These are phyloP conservation scores for Diaporthe aspalathi DNA, from an alignment of 2,329 filamentous ascomycete genomes.

Conservation along the genomic window DNA sequence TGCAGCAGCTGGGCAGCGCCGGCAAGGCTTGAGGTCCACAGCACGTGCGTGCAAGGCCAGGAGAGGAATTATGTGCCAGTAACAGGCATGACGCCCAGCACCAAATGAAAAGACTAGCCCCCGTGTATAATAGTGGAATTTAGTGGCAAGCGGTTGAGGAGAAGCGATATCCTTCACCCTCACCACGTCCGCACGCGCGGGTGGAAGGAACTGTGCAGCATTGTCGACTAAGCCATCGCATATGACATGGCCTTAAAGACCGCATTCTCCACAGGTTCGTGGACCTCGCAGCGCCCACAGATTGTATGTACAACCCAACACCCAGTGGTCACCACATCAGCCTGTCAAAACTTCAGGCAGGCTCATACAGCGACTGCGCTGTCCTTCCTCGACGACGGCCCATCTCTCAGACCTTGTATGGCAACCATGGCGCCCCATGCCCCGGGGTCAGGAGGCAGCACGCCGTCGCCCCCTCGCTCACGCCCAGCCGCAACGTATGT, in stretches of 20 bases:
- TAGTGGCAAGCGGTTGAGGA: neutral
- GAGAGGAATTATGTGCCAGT: neutral
- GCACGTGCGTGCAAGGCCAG: conserved; percentile 21
- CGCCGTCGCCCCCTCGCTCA: conserved; percentile 44
- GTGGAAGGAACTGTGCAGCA: neutral
- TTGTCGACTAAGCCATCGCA: neutral
- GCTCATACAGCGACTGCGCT: conserved; percentile 10
- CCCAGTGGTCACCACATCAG: neutral
- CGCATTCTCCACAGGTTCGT: neutral
- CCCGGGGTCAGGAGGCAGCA: conserved; percentile 73
- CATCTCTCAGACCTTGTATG: conserved; percentile 52
- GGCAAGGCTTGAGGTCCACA: conserved; percentile 52
- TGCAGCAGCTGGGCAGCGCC: conserved; percentile 57
- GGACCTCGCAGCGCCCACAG: neutral
- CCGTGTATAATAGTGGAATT: neutral
- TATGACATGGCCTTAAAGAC: neutral
- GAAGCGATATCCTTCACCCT: neutral
- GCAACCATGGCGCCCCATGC: conserved; percentile 75
- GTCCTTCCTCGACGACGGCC: conserved; percentile 19
- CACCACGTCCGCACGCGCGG: neutral
- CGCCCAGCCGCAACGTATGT: conserved; percentile 72
- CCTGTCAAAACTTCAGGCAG: neutral
- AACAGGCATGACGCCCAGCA: too few relatives aligned
- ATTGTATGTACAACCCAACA: neutral
- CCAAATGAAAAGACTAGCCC: neutral